A percentile compares a stretch with the other conserved stretches of the same genome.
phyloP scores from a whole-genome alignment of 139 green algal genomes.

The Mesotaenium endlicherianum region DNA sequence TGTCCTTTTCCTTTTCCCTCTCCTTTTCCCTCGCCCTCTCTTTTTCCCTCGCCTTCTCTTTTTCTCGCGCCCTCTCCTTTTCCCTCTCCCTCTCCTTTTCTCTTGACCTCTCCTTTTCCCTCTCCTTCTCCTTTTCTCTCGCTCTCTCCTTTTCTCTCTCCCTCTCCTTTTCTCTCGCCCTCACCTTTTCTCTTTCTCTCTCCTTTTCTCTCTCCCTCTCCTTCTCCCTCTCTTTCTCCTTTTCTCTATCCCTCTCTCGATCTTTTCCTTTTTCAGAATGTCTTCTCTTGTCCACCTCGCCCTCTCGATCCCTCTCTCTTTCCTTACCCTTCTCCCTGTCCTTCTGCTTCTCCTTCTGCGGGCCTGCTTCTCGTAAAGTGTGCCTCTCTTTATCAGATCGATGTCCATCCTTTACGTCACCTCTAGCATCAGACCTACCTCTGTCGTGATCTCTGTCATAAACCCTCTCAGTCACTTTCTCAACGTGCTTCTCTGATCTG shows the following conservation, averaged over 20 bases:
- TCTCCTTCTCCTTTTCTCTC: slow-evolving; percentile 11
- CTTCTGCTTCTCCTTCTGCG: neutral
- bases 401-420: too few relatives aligned
- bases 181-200: neutral
- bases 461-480: neutral
- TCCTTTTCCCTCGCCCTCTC: slow-evolving; percentile 13
- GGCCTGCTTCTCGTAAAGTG: neutral
- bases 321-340: neutral
- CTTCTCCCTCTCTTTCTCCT: neutral
- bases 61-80: slow-evolving; percentile 14
- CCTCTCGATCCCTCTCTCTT: neutral
- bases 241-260: neutral
- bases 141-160: slow-evolving; percentile 3
- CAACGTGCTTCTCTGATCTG: neutral
- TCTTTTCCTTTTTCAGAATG: neutral
- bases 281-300: neutral
- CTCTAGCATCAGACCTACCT: too few relatives aligned
- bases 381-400: neutral
- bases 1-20: slow-evolving; percentile 1
- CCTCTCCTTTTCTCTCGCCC: neutral
- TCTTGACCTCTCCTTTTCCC: neutral
- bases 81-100: slow-evolving; percentile 1
- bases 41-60: neutral
- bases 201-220: neutral
- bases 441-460: too few relatives aligned